phyloP scores from a whole-genome alignment of 352 stramenopile genomes.

The Phytopythium litorale region DNA sequence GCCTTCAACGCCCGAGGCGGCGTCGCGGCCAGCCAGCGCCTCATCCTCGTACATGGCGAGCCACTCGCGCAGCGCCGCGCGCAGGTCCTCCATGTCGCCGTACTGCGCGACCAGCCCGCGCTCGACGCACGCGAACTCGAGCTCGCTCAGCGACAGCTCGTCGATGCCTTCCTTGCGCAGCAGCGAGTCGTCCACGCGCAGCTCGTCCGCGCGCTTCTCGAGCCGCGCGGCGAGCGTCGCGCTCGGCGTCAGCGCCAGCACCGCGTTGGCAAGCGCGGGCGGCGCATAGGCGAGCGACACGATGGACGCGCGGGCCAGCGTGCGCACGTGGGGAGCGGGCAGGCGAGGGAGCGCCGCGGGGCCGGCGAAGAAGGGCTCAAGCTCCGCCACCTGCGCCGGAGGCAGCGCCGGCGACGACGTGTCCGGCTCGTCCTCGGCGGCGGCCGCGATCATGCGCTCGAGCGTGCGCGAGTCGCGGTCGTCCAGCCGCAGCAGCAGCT shows the following conservation, averaged over 20 bases:
- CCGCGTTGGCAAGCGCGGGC: constrained; percentile 32
- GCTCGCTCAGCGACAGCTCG: constrained; percentile 65
- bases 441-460: constrained; percentile 36
- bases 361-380: constrained; percentile 65
- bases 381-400: constrained; percentile 52
- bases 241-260: constrained; percentile 52
- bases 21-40: constrained; percentile 18
- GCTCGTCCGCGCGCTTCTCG: constrained; percentile 47
- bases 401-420: constrained; percentile 22
- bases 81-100: constrained; percentile 55
- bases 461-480: constrained; percentile 42
- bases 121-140: constrained; percentile 85
- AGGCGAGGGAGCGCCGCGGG: constrained; percentile 44
- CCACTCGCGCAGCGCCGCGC: constrained; percentile 54
- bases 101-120: constrained; percentile 69
- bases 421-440: constrained; percentile 3
- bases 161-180: constrained; percentile 67
- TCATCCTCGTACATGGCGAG: constrained; percentile 74
- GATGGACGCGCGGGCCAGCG: constrained; percentile 45
- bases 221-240: constrained; percentile 41
- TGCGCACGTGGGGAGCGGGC: constrained; percentile 41
- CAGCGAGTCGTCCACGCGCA: constrained; percentile 72
- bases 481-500: constrained; percentile 62
- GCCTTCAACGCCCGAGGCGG: not conserved
- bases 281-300: constrained; percentile 5